Evolutionary conservation across 148 eudicot genomes (phyloP), one percentile per base, ranked within the genome.

Genomic region (Rhododendron ferrugineum): DNA sequence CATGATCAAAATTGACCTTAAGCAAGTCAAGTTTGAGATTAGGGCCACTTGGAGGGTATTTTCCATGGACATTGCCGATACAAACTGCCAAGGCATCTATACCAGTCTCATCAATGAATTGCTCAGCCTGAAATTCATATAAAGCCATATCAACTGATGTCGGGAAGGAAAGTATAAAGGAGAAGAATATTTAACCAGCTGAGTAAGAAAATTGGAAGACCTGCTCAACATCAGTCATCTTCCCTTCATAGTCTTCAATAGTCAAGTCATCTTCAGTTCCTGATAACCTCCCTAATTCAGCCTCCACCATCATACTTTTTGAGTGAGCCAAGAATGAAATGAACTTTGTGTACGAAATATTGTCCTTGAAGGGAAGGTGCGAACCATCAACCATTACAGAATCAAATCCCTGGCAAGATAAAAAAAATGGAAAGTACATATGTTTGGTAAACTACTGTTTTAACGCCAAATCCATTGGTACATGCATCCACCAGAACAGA

Each of bases 371-470:
- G 46, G 96, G 82, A 84, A 95, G 96, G 88, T 97, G 98, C 78
- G 99, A 97, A 84, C 98, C 99, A 86, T 97, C 99, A 82, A 91
- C 98, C 99, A 97, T 97, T 80, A 97, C 88, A 60, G 99, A 97
- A 90, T 97, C 92, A 89, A 95, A 91, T 86, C 94, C 98, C 99
- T 97, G 93, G 4, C 49, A 83, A 60, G 23, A 76, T 44, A 32
- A 62, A 44, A 62, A 44, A 11, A 52, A 40, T 52, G n/a, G 5
- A 32, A 56, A 23, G 52, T 56, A 5, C 26, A 54, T 50, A 10
- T 40, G 37, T 5, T 8, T 47, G 52, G 22, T 83, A 83, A 52
- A 68, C 47, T 83, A 70, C 18, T 9, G 82, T 30, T 49, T 40
- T 49, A 46, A 44, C 0, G 1, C 81, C 81, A 78, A 26, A 50